Percentiles rank a stretch among this genome's conserved stretches.
phyloP scores from a whole-genome alignment of 106 monocot species.

The Dioscorea alata region DNA sequence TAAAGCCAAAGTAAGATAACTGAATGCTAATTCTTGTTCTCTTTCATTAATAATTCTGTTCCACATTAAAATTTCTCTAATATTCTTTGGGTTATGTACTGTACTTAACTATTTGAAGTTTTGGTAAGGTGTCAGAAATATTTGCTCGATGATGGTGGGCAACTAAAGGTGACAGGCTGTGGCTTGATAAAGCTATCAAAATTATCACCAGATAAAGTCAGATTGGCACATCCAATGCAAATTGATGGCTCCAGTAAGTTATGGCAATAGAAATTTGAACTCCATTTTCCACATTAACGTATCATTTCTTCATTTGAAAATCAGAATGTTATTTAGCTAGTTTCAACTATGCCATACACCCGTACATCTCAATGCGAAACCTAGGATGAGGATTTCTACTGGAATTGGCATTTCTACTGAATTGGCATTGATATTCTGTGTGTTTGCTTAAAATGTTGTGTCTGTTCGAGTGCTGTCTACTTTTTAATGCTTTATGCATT shows the following conservation, averaged over 20 bases:
- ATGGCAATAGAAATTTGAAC: neutral
- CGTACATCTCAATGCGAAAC: too few relatives aligned
- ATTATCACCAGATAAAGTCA: slow-evolving; percentile 60
- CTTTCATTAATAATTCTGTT: neutral
- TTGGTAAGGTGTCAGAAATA: slow-evolving; percentile 94
- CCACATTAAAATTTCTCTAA: slow-evolving; percentile 5
- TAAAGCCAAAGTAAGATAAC: slow-evolving; percentile 75
- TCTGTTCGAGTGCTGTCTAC: neutral
- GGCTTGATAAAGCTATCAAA: slow-evolving; percentile 76
- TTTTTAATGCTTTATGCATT: too few relatives aligned
- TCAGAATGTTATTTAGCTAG: neutral
- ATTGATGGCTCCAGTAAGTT: slow-evolving; percentile 50
- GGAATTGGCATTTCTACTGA: too few relatives aligned
- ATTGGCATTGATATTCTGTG: too few relatives aligned
- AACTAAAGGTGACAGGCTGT: slow-evolving; percentile 81
- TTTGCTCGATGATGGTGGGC: slow-evolving; percentile 83
- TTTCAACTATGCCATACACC: too few relatives aligned
- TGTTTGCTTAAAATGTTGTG: neutral
- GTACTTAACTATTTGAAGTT: slow-evolving; percentile 58
- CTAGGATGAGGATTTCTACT: too few relatives aligned
- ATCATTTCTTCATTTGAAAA: neutral
- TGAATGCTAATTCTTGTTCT: slow-evolving; percentile 12
- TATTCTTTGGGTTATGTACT: slow-evolving; percentile 22
- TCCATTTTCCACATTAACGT: neutral
- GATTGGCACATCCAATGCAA: slow-evolving; percentile 32